Conservation (phyloP, 129 eudicot species). For the Artemisia argyi region DNA sequence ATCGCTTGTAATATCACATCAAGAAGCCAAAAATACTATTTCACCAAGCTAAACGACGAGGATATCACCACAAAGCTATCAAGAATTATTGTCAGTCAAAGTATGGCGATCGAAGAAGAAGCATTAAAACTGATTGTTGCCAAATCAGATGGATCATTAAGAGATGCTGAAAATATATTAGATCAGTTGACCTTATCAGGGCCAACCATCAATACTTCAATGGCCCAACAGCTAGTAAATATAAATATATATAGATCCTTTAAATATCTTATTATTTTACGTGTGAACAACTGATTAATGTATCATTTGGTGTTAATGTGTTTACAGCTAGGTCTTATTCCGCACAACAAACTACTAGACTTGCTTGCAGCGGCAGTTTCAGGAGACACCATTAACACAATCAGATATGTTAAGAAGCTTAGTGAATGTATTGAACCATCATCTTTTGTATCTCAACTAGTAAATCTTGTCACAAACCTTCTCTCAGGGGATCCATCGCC, state of each 20-base stretch:
- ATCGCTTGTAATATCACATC: conserved; percentile 18
- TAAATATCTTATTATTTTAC: too few species aligned
- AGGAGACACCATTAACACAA: conserved; percentile 33
- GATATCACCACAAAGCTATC: conserved; percentile 26
- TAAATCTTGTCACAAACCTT: conserved; percentile 27
- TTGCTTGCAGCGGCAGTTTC: conserved; percentile 30
- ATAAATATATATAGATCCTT: conserved; percentile 9
- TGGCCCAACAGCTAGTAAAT: conserved; percentile 38
- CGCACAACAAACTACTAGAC: conserved; percentile 34
- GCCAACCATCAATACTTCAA: conserved; percentile 31
- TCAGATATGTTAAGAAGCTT: conserved; percentile 29
- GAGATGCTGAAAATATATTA: conserved; percentile 39
- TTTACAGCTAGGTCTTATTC: conserved; percentile 35
- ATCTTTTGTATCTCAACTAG: conserved; percentile 30
- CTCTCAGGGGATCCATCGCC: conserved; percentile 18
- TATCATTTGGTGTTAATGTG: background rate
- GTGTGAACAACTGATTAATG: background rate
- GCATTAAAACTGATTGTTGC: conserved; percentile 35
- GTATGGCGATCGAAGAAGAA: conserved; percentile 24
- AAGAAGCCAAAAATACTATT: conserved; percentile 34
- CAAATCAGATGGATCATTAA: conserved; percentile 35
- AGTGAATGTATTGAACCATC: conserved; percentile 31
- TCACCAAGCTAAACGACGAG: conserved; percentile 26
- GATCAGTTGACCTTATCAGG: conserved; percentile 38
- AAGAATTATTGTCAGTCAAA: conserved; percentile 21